Base-by-base conservation (phyloP, 345 rosid genomes). In the Hirschfeldia incana region DNA sequence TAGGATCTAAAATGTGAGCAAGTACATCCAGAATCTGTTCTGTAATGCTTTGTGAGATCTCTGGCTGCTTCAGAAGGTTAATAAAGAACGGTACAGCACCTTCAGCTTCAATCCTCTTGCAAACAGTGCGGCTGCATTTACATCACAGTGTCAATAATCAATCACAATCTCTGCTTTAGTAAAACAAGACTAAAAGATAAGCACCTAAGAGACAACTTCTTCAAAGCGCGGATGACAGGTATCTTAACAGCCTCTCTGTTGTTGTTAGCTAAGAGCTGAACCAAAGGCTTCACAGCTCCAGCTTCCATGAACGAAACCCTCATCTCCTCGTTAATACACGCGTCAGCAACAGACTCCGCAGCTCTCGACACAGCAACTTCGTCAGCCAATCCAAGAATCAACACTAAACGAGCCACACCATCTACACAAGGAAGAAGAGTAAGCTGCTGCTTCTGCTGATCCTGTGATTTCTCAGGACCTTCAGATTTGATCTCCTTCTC, bases 351-450 rank as follows among this genome's bases (percentile, higher is more conserved):
- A 28, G 97, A 79, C 69, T 84, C 86, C 46, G 97, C 98, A 78
- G 93, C 92, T 83, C 94, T 87, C 55, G 80, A 73, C 83, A 88
- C 69, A 5, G 97, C 91, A 26, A 78, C 61, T 79, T 91, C 93
- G 53, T 92, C 97, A 27, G 91, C 87, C 69, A 94, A 90, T 80
- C 86, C 92, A 72, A 91, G 92, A 81, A 94, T 91, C 80, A 94
- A 88, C 64, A 91, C 97, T 65, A 94, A 83, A 81, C 97, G 86
- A 76, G 97, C 97, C 80, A 87, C 97, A 81, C 94, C 97, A 81
- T 94, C 97, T 17, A 83, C 76, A 75, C 90, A 88, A 0, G 94
- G 97, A 78, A 92, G 79, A 80, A 94, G 84, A 21, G 97, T 89
- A 67, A 85, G 82, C 65, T 32, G 86, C 28, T 34, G 9, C 10